Conservation (phyloP, 1,284 basidiomycete species). For the Peniophora sp. region DNA sequence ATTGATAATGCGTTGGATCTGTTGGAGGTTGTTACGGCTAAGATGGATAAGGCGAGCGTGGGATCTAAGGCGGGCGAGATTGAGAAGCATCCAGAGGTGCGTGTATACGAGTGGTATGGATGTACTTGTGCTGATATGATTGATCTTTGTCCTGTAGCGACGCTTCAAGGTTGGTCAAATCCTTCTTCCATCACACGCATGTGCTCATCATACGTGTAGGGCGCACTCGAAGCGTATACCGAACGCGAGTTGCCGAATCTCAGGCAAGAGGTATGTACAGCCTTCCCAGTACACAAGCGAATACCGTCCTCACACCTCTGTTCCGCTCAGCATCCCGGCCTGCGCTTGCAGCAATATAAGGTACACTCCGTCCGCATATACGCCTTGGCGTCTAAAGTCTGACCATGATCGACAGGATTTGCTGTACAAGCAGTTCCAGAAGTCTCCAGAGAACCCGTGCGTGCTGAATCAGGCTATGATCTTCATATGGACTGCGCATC, state of each 20-base stretch:
- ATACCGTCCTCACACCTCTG: slow-evolving; percentile 7
- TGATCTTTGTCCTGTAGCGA: slow-evolving; percentile 36
- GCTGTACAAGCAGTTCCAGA: slow-evolving; percentile 80
- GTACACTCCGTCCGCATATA: slow-evolving; percentile 25
- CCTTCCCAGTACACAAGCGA: slow-evolving; percentile 5
- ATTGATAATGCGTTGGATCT: slow-evolving; percentile 92
- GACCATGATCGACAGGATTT: slow-evolving; percentile 42
- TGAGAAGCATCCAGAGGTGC: slow-evolving; percentile 90
- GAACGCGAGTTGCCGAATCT: slow-evolving; percentile 80
- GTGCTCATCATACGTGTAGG: slow-evolving; percentile 30
- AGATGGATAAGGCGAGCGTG: slow-evolving; percentile 87
- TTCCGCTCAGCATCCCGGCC: slow-evolving; percentile 59
- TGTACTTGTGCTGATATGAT: not conserved
- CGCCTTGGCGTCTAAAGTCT: slow-evolving; percentile 6
- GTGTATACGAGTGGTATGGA: slow-evolving; percentile 17
- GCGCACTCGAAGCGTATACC: slow-evolving; percentile 88
- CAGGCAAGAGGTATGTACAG: slow-evolving; percentile 55
- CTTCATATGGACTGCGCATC: slow-evolving; percentile 1
- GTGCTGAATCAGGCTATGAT: slow-evolving; percentile 17
- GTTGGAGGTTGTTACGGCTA: slow-evolving; percentile 82
- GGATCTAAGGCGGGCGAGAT: slow-evolving; percentile 79
- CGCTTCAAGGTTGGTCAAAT: slow-evolving; percentile 90
- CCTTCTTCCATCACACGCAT: no score
- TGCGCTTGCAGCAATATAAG: slow-evolving; percentile 81
- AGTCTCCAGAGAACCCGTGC: slow-evolving; percentile 84